phyloP scores from a whole-genome alignment of 2,329 filamentous ascomycete genomes.

The Pyrenophora tritici-repentis region DNA sequence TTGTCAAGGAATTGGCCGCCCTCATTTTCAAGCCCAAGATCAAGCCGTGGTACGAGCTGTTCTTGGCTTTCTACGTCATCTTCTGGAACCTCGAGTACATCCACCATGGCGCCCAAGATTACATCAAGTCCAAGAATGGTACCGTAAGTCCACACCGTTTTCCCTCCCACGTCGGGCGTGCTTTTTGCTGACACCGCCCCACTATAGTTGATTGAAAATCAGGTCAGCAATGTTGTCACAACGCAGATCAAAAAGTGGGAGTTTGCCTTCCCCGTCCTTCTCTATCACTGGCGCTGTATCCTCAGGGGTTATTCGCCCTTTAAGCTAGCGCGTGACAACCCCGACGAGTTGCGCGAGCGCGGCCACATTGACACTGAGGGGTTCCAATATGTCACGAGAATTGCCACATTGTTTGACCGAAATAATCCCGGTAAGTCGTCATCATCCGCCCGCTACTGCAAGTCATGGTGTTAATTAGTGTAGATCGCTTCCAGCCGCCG shows the following conservation, averaged over 20 bases:
- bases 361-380: constrained; percentile 38
- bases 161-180: not conserved
- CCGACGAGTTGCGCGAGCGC: constrained; percentile 36
- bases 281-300: constrained; percentile 41
- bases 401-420: constrained; percentile 34
- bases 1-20: constrained; percentile 35
- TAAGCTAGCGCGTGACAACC: constrained; percentile 43
- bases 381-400: constrained; percentile 37
- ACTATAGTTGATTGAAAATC: constrained; percentile 34
- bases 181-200: constrained; percentile 16
- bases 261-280: constrained; percentile 37
- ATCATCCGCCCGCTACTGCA: constrained; percentile 6
- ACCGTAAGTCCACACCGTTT: constrained; percentile 35
- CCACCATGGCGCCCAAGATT: constrained; percentile 38
- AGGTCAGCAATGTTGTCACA: constrained; percentile 41
- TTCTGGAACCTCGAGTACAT: constrained; percentile 47
- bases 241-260: constrained; percentile 45
- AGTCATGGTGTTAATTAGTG: constrained; percentile 1
- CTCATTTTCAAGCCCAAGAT: constrained; percentile 41
- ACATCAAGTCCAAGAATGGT: constrained; percentile 42
- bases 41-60: constrained; percentile 47
- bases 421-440: constrained; percentile 30
- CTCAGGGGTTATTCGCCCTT: constrained; percentile 42
- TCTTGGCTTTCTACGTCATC: constrained; percentile 43
- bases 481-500: constrained; percentile 38